Evolutionary conservation across 495 filamentous ascomycete species (phyloP).

Genomic region (Letharia columbiana): DNA sequence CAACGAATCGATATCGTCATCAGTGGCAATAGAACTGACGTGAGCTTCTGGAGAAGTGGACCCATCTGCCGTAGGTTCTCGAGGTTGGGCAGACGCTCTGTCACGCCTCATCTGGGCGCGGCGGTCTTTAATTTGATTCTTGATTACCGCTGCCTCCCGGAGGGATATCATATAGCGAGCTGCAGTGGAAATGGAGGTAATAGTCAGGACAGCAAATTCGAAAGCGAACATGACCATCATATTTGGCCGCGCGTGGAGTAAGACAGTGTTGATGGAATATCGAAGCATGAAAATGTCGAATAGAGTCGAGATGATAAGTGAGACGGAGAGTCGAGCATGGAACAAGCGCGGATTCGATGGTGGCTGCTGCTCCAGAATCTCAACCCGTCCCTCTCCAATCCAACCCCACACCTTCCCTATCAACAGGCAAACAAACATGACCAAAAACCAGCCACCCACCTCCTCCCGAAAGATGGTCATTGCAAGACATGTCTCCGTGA

Average conservation of each 20-base stretch:
- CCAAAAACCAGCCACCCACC: constrained; percentile 82
- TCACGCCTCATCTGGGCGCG: constrained; percentile 57
- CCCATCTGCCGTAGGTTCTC: not conserved
- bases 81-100: constrained; percentile 37
- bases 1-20: constrained; percentile 80
- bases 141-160: constrained; percentile 64
- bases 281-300: constrained; percentile 70
- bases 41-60: constrained; percentile 25
- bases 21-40: constrained; percentile 43
- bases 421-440: constrained; percentile 91
- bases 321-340: constrained; percentile 70
- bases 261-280: constrained; percentile 73
- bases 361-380: constrained; percentile 90
- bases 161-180: constrained; percentile 73
- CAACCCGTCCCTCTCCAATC: constrained; percentile 92
- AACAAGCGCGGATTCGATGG: constrained; percentile 85
- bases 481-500: constrained; percentile 91
- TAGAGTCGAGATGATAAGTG: constrained; percentile 63
- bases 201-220: constrained; percentile 81
- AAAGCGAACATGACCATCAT: constrained; percentile 99
- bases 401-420: constrained; percentile 95
- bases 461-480: constrained; percentile 99
- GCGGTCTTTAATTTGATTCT: constrained; percentile 58
- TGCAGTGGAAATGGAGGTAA: constrained; percentile 70
- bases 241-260: constrained; percentile 76